Evolutionary conservation across 2,329 filamentous ascomycete genomes (phyloP).

Genomic region (Beauveria pseudobassiana): DNA sequence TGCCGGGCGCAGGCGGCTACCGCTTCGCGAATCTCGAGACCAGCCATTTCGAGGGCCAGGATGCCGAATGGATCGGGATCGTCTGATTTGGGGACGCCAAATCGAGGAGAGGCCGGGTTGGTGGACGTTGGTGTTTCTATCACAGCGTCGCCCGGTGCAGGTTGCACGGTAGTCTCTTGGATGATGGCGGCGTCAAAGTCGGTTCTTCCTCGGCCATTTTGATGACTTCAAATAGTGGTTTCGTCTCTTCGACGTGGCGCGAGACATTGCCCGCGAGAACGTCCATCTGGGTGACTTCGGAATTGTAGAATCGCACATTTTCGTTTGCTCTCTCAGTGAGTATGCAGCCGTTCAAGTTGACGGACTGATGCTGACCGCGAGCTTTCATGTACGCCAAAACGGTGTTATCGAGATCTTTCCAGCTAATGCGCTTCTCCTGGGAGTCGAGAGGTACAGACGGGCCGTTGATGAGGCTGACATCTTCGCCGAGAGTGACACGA

Average conservation of each 20-base stretch:
- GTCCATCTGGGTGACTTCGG: slow-evolving; percentile 44
- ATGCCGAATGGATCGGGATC: slow-evolving; percentile 93
- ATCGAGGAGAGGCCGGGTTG: slow-evolving; percentile 38
- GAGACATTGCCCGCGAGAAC: slow-evolving; percentile 50
- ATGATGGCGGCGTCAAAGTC: slow-evolving; percentile 65
- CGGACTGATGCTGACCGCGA: slow-evolving; percentile 46
- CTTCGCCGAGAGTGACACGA: slow-evolving; percentile 71
- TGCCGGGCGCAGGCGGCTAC: slow-evolving; percentile 57
- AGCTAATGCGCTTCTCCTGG: slow-evolving; percentile 42
- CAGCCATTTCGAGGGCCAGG: slow-evolving; percentile 81
- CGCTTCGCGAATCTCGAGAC: slow-evolving; percentile 85
- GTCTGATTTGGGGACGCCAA: slow-evolving; percentile 70
- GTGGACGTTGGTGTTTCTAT: slow-evolving; percentile 39
- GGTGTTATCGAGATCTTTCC: slow-evolving; percentile 46
- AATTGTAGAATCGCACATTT: slow-evolving; percentile 51
- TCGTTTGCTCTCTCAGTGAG: slow-evolving; percentile 50
- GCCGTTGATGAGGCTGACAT: slow-evolving; percentile 69
- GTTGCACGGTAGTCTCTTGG: slow-evolving; percentile 53
- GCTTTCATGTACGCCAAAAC: slow-evolving; percentile 54
- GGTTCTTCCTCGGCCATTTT: slow-evolving; percentile 75
- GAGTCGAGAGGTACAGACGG: slow-evolving; percentile 56
- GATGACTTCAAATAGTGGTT: slow-evolving; percentile 69
- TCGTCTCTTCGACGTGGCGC: slow-evolving; percentile 46
- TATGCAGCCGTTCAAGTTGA: slow-evolving; percentile 49
- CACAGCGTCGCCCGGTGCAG: slow-evolving; percentile 67